phyloP scores from a whole-genome alignment of 1,284 basidiomycete genomes.

The Ceratobasidium papillatum region DNA sequence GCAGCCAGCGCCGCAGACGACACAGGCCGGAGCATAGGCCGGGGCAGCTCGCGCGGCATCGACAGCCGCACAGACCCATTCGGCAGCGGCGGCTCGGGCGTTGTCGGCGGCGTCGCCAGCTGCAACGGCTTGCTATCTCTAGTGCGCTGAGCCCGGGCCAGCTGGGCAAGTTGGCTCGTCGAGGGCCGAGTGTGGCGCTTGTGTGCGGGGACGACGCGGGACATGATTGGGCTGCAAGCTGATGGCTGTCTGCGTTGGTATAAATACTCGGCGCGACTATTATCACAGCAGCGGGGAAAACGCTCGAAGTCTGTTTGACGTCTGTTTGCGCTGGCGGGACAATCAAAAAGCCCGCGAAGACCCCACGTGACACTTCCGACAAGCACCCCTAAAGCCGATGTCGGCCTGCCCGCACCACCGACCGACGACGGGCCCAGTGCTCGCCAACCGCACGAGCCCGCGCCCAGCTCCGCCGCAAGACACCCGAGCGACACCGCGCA shows the following conservation, averaged over 20 bases:
- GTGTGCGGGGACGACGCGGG: constrained; percentile 26
- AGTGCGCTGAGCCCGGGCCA: background rate
- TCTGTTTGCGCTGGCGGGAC: background rate
- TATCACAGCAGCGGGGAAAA: background rate
- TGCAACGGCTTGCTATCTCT: background rate
- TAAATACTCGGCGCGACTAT: background rate
- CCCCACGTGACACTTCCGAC: constrained; percentile 7
- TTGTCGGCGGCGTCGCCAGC: constrained; percentile 21
- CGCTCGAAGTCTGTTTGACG: constrained; percentile 3
- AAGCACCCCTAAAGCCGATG: background rate
- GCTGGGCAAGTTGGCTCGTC: background rate
- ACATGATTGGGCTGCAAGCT: constrained; percentile 4
- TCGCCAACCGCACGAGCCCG: background rate
- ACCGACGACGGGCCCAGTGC: background rate
- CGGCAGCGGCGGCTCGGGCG: background rate
- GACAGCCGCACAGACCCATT: background rate
- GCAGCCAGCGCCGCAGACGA: constrained; percentile 48
- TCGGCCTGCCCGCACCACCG: constrained; percentile 15
- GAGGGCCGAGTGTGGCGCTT: constrained; percentile 7
- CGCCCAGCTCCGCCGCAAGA: background rate
- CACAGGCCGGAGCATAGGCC: constrained; percentile 51
- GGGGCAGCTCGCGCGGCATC: constrained; percentile 51
- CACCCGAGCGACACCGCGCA: background rate
- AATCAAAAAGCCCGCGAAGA: background rate
- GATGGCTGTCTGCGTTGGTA: background rate